Evolutionary conservation across 208 protist genomes (phyloP).

Genomic region (Trypanosoma mega): DNA sequence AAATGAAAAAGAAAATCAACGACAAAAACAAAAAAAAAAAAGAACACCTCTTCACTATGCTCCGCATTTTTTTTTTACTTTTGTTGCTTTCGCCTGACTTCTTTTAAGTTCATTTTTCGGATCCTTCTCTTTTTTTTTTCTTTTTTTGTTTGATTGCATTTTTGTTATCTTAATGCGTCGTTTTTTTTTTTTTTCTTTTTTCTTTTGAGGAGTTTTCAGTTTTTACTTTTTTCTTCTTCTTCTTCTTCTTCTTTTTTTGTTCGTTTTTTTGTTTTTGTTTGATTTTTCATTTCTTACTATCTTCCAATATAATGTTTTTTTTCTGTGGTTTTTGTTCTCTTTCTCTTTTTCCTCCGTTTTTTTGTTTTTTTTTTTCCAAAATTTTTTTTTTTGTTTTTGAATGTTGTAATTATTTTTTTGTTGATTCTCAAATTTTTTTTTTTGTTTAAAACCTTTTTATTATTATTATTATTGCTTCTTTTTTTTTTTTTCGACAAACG

Average conservation of each 20-base stretch:
- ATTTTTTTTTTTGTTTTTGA: too few species aligned
- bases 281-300: neutral
- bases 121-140: conserved; percentile 5
- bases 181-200: neutral
- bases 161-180: conserved; percentile 3
- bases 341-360: conserved; percentile 8
- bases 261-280: conserved; percentile 17
- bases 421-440: too few species aligned
- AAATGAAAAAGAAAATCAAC: too few species aligned
- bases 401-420: too few species aligned
- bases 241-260: conserved; percentile 16
- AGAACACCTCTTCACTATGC: conserved; percentile 13
- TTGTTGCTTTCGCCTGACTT: neutral
- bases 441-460: neutral
- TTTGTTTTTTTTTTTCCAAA: too few species aligned
- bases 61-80: conserved; percentile 6
- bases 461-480: neutral
- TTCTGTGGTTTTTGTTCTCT: neutral
- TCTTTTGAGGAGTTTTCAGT: conserved; percentile 7
- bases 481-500: conserved; percentile 5
- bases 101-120: conserved; percentile 13
- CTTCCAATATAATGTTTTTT: conserved; percentile 1
- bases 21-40: conserved; percentile 10
- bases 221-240: conserved; percentile 21
- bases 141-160: neutral